Evolutionary conservation across 345 rosid genomes (phyloP).

Genomic region (Citrus inodora): DNA sequence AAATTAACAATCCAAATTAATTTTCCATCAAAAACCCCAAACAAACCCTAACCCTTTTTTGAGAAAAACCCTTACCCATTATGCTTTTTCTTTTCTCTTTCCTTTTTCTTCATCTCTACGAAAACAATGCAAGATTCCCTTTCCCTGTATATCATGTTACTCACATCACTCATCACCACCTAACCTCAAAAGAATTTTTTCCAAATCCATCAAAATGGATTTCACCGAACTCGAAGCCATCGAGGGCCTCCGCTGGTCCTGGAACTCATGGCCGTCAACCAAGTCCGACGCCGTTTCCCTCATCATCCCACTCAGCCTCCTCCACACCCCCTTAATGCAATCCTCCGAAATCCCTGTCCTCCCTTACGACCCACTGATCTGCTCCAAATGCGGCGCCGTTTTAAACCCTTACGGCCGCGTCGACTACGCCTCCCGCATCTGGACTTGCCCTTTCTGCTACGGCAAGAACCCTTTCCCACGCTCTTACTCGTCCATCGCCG

Average conservation of each 20-base stretch:
- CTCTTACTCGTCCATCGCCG: conserved; percentile 71
- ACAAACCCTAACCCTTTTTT: background rate
- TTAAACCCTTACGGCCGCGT: conserved; percentile 92
- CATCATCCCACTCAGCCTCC: conserved; percentile 67
- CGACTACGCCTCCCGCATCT: conserved; percentile 80
- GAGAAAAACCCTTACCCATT: too few species aligned
- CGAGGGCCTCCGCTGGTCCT: conserved; percentile 92
- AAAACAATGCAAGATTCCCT: conserved; percentile 4
- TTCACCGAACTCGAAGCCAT: conserved; percentile 82
- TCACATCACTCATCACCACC: background rate
- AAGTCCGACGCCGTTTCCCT: conserved; percentile 60
- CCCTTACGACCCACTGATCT: conserved; percentile 75
- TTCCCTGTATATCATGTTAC: background rate
- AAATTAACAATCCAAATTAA: background rate
- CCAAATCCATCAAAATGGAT: conserved; percentile 47
- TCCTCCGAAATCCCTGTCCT: conserved; percentile 84
- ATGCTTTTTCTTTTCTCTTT: too few species aligned
- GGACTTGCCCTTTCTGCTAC: conserved; percentile 84
- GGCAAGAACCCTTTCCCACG: conserved; percentile 64
- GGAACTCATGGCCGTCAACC: conserved; percentile 94
- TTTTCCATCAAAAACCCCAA: background rate
- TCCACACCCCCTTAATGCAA: conserved; percentile 79
- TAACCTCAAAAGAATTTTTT: too few species aligned
- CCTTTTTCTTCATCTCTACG: background rate
- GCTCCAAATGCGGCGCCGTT: conserved; percentile 64